Evolutionary conservation across 2,329 filamentous ascomycete genomes (phyloP), one percentile per base, ranked within the genome.

Genomic region (Elsinoe arachidis): DNA sequence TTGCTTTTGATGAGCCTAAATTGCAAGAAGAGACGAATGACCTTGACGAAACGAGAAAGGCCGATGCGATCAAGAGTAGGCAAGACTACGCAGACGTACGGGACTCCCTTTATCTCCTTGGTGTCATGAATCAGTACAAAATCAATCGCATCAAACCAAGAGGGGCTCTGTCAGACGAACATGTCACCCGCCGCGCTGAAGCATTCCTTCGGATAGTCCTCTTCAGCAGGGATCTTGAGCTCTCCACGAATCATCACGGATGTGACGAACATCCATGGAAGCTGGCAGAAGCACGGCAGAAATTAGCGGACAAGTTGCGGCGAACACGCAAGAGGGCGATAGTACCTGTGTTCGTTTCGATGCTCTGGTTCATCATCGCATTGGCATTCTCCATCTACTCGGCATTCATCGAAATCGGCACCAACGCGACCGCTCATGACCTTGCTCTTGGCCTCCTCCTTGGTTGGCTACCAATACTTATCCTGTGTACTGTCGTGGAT

Each of bases 401-500:
- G 5, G 68, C 71, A 0, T 73, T 73, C 38, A 66, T 63, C 1
- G 60, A 66, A 4, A 52, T 73, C 0, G 74, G 74, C 1, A 60
- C 69, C 10, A 74, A 74, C 35, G 66, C 71, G 2, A 73, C 70
- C 1, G 73, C 75, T 0, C 74, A 77, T 51, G 71, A 74, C 56
- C 67, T 78, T 0, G 71, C 74, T 1, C 60, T 78, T 0, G 76
- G 76, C 2, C 63, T 75, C 34, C 56, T 77, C 3, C 65, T 77
- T 3, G 68, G 71, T 4, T 78, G 75, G 76, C 67, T 78, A 1
- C 75, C 75, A 0, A 65, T 77, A 6, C 61, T 78, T 5, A 73
- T 77, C 34, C 64, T 75, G 37, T 69, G 70, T 38, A 71, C 69
- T 1, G 76, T 77, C 21, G 69, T 76, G 2, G 76, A 78, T 58